phyloP scores from a whole-genome alignment of 2,329 filamentous ascomycete species.

The Nigrospora osmanthi region DNA sequence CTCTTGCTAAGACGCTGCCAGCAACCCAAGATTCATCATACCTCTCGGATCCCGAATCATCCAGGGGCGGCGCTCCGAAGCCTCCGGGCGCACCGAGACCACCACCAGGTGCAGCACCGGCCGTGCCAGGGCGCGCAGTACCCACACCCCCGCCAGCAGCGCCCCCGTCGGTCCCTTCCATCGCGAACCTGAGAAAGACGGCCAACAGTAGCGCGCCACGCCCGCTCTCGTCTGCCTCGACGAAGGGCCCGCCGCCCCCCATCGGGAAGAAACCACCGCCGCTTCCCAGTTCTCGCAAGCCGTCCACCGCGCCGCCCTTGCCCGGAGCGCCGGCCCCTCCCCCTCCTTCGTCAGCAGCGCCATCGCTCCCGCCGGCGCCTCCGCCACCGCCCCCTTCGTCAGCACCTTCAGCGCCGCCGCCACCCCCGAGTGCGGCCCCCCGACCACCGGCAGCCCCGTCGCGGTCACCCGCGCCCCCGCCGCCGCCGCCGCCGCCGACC shows the following conservation, averaged over 20 bases:
- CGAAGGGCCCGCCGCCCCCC: slow-evolving; percentile 66
- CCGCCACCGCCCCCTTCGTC: slow-evolving; percentile 35
- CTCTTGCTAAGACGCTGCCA: slow-evolving; percentile 14
- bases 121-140: slow-evolving; percentile 47
- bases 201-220: slow-evolving; percentile 40
- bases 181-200: slow-evolving; percentile 54
- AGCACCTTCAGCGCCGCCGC: slow-evolving; percentile 25
- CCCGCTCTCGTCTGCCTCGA: slow-evolving; percentile 52
- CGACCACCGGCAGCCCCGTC: slow-evolving; percentile 15
- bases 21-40: slow-evolving; percentile 66
- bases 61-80: slow-evolving; percentile 31
- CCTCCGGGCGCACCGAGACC: slow-evolving; percentile 52
- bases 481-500: slow-evolving; percentile 17
- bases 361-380: slow-evolving; percentile 34
- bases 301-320: slow-evolving; percentile 29
- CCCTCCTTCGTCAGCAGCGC: slow-evolving; percentile 27
- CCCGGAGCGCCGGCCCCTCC: slow-evolving; percentile 23
- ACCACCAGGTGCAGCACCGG: slow-evolving; percentile 51
- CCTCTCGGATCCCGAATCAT: slow-evolving; percentile 69
- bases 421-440: slow-evolving; percentile 16
- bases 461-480: slow-evolving; percentile 28
- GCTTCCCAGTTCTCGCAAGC: slow-evolving; percentile 52
- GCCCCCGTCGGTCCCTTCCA: slow-evolving; percentile 38
- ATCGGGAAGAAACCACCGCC: slow-evolving; percentile 69
- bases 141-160: slow-evolving; percentile 24